Base-by-base conservation (phyloP, 345 rosid genomes). In the Boechera stricta region DNA sequence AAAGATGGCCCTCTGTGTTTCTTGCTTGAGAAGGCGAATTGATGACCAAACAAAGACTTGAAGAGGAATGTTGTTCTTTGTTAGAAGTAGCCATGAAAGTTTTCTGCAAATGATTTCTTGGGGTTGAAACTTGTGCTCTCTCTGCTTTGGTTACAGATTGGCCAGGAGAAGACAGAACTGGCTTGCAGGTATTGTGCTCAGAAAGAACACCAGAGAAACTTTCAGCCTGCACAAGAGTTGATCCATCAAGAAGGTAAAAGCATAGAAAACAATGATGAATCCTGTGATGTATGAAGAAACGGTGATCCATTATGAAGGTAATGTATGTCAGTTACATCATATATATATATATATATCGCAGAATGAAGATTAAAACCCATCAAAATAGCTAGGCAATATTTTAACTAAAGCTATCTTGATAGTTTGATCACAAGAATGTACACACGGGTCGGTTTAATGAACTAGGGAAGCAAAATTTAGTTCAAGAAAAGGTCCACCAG, bases 11-110 rank as follows among this genome's bases (percentile, higher is more conserved):
- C 63, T 77, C 91, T 11, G 67, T 65, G 64, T 82, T 80, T 79
- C 79, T 94, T 60, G 79, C 79, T 71, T 67, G 76, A 68, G 86
- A 74, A 71, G 97, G 95, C 38, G 93, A 85, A 69, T 66, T 82
- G 42, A 81, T 66, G 44, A 81, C 71, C 48, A 75, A 62, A 85
- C 86, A 82, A 74, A 82, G 65, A 82, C 67, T 85, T 67, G 86
- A 80, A 35, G 89, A 64, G 28, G 87, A 84, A 51, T 76, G 77
- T 31, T 77, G 77, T 82, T 86, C 89, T 10, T 75, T 80, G 80
- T 79, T 84, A 63, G 85, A 80, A n/a, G 80, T 69, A 73, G 72
- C 73, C 67, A 86, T 81, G 67, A 79, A 67, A 63, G 73, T 79
- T 83, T 70, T 84, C 56, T 59, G 80, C 69, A 77, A 64, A 55